Evolutionary conservation across 2,329 filamentous ascomycete genomes (phyloP).

Genomic region (Chaetomiaceae sp.): DNA sequence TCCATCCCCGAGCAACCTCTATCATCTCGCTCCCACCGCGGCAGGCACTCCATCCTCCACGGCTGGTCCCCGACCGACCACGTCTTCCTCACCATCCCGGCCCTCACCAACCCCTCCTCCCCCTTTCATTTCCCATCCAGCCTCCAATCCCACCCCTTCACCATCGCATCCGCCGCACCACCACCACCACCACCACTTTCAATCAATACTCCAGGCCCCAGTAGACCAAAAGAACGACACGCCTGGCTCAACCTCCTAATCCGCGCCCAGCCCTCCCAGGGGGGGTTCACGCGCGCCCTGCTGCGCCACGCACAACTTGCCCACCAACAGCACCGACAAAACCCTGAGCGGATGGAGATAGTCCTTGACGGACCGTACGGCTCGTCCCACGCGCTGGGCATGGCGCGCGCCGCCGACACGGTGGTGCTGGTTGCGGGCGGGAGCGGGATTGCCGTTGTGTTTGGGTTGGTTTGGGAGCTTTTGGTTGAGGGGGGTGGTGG

Average conservation of each 20-base stretch:
- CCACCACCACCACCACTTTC: too few relatives aligned
- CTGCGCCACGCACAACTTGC: slow-evolving; percentile 44
- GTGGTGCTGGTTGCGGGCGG: slow-evolving; percentile 58
- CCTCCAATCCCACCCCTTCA: slow-evolving; percentile 62
- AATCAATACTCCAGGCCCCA: too few relatives aligned
- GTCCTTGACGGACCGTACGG: slow-evolving; percentile 63
- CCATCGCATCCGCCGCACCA: slow-evolving; percentile 54
- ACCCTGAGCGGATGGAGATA: slow-evolving; percentile 32
- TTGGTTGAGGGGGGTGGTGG: slow-evolving; percentile 24
- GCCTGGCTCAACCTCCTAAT: slow-evolving; percentile 55
- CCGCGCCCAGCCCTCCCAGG: slow-evolving; percentile 53
- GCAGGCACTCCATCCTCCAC: slow-evolving; percentile 21
- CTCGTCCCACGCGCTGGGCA: slow-evolving; percentile 48
- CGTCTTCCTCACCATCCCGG: slow-evolving; percentile 57
- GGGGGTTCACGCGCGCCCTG: slow-evolving; percentile 55
- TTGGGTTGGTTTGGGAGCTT: slow-evolving; percentile 54
- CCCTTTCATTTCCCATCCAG: too few relatives aligned
- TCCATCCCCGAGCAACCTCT: slow-evolving; percentile 25
- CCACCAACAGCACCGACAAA: slow-evolving; percentile 29
- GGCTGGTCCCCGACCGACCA: slow-evolving; percentile 61
- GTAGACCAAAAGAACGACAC: slow-evolving; percentile 21
- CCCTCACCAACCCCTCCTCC: slow-evolving; percentile 48
- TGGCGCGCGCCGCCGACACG: slow-evolving; percentile 45
- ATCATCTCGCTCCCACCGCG: background rate
- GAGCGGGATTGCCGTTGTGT: slow-evolving; percentile 60